Conservation (phyloP, 202 grass and related monocot genomes). For the Saccharum hybrid region DNA sequence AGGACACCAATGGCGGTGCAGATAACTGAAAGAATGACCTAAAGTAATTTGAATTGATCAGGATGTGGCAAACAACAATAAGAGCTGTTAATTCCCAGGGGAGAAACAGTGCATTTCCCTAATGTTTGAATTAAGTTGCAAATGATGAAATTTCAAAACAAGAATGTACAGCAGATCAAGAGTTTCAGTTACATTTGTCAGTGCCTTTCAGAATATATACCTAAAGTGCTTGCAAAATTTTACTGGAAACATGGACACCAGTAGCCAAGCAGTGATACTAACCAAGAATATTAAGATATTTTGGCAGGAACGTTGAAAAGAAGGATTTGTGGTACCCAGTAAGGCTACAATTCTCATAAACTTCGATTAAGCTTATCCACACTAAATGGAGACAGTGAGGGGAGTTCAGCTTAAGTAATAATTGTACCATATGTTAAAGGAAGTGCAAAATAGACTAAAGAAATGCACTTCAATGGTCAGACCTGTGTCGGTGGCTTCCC, state of each 20-base stretch:
- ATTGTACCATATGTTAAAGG: background rate
- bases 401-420: background rate
- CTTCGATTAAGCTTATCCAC: background rate
- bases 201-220: background rate
- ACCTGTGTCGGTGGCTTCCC: conserved; percentile 80
- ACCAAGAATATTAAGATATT: conserved; percentile 1
- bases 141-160: conserved; percentile 16
- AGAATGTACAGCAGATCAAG: background rate
- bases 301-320: background rate
- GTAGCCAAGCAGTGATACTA: background rate
- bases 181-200: background rate
- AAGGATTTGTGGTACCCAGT: background rate
- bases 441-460: background rate
- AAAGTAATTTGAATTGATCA: conserved; percentile 36
- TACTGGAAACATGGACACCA: background rate
- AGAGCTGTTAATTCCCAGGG: background rate
- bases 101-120: background rate
- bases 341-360: background rate
- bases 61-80: background rate
- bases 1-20: conserved; percentile 85
- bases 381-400: background rate
- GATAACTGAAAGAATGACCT: conserved; percentile 93
- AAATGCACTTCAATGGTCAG: conserved; percentile 3
- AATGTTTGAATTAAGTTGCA: background rate
- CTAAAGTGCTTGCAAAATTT: background rate